A percentile compares a stretch with the other conserved stretches of the same genome.
Evolutionary conservation across 495 filamentous ascomycete species (phyloP).

Genomic region (Corynascus novoguineensis): DNA sequence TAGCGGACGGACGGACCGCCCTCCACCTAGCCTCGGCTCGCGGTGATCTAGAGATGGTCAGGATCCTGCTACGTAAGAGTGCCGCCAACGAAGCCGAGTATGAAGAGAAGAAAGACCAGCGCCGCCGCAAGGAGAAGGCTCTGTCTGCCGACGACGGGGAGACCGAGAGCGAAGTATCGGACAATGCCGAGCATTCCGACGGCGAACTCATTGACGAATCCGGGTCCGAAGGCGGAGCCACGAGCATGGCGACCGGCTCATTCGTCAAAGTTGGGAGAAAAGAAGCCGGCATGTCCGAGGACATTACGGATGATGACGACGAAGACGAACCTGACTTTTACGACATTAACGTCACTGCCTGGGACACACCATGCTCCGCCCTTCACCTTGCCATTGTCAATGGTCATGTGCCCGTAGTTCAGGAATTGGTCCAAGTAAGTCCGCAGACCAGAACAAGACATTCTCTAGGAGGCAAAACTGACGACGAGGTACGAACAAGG

Average conservation of each 20-base stretch:
- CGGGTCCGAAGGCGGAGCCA: conserved; percentile 38
- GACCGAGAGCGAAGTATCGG: conserved; percentile 3
- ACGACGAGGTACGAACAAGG: conserved; percentile 19
- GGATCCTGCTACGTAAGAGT: conserved; percentile 63
- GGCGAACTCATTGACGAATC: conserved; percentile 39
- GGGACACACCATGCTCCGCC: conserved; percentile 66
- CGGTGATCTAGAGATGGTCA: conserved; percentile 62
- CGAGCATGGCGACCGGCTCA: conserved; percentile 54
- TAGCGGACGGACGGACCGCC: conserved; percentile 73
- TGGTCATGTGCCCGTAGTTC: conserved; percentile 61
- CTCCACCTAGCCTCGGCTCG: conserved; percentile 69
- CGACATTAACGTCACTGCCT: conserved; percentile 66
- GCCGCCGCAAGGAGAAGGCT: conserved; percentile 34
- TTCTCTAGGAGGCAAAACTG: not conserved
- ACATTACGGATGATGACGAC: conserved; percentile 43
- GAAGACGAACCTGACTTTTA: conserved; percentile 70
- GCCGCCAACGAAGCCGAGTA: conserved; percentile 63
- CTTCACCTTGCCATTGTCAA: conserved; percentile 71
- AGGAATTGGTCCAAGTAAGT: conserved; percentile 58
- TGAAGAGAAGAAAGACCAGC: conserved; percentile 50
- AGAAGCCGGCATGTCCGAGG: conserved; percentile 29
- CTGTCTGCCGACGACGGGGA: conserved; percentile 12
- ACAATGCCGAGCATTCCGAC: conserved; percentile 33
- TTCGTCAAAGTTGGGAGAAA: conserved; percentile 58
- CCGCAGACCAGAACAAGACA: not conserved